Evolutionary conservation across 495 filamentous ascomycete species (phyloP).

Genomic region (Podospora australis): DNA sequence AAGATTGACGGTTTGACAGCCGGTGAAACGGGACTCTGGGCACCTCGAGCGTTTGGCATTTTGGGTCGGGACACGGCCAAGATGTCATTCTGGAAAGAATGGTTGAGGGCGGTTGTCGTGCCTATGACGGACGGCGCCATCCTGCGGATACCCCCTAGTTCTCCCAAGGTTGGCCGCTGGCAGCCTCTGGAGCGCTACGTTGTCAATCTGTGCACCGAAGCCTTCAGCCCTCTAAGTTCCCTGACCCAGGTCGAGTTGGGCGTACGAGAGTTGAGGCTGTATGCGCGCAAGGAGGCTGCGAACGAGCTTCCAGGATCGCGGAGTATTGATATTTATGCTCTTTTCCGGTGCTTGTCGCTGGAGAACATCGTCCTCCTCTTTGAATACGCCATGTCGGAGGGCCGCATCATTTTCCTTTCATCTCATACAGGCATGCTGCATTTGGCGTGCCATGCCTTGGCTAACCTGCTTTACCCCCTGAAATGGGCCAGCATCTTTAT

Average conservation of each 20-base stretch:
- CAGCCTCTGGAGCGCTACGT: constrained; percentile 95
- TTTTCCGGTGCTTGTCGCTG: constrained; percentile 83
- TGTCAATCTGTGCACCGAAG: constrained; percentile 94
- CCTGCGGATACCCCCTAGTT: constrained; percentile 76
- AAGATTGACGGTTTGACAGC: constrained; percentile 97
- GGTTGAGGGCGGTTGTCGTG: constrained; percentile 85
- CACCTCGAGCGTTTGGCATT: constrained; percentile 87
- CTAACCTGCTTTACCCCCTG: constrained; percentile 80
- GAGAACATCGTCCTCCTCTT: constrained; percentile 88
- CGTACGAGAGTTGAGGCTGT: constrained; percentile 83
- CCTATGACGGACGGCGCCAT: constrained; percentile 90
- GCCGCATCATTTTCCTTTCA: constrained; percentile 90
- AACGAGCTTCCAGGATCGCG: constrained; percentile 93
- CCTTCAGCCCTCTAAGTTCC: constrained; percentile 81
- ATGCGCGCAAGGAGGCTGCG: constrained; percentile 83
- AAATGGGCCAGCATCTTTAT: constrained; percentile 92
- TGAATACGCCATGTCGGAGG: constrained; percentile 89
- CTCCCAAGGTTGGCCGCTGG: constrained; percentile 90
- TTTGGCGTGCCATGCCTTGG: constrained; percentile 76
- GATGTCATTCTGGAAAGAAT: constrained; percentile 97
- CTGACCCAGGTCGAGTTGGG: constrained; percentile 93
- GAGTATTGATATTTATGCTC: constrained; percentile 85
- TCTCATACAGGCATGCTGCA: constrained; percentile 96
- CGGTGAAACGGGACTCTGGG: constrained; percentile 95
- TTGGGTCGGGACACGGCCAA: constrained; percentile 77